These are phyloP conservation scores for Solanum appendiculatum DNA, from an alignment of 257 asterid genomes.

Conservation along the genomic window DNA sequence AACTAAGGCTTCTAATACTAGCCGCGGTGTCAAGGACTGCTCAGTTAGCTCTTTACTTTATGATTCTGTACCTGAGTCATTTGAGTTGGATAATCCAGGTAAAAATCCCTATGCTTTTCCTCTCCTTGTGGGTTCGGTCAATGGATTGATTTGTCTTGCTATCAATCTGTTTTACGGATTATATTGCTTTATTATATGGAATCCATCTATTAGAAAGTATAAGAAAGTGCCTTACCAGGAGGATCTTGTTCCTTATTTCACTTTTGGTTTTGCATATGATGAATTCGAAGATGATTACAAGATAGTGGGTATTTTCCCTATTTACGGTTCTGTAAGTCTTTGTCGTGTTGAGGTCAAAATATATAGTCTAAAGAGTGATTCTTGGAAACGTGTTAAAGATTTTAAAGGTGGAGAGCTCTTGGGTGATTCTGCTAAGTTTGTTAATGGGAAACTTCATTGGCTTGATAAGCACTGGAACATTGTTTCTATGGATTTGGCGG, in stretches of 20 bases:
- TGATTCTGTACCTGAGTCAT: not conserved
- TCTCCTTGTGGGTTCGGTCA: not conserved
- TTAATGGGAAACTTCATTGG: not conserved
- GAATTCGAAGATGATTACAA: not conserved
- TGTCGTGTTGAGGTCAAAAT: not conserved
- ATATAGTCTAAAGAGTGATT: not conserved
- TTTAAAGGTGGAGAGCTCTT: not conserved
- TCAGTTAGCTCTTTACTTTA: not conserved
- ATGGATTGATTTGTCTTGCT: not conserved
- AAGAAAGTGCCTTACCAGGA: slow-evolving; percentile 24
- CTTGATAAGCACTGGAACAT: not conserved
- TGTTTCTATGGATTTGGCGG: not conserved
- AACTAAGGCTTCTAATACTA: not conserved
- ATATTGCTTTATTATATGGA: slow-evolving; percentile 26
- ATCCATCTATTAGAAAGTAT: slow-evolving; percentile 31
- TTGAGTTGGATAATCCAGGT: not conserved
- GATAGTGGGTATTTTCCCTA: not conserved
- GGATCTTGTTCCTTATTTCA: not conserved
- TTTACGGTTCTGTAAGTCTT: not conserved
- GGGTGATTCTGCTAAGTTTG: not conserved
- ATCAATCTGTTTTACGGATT: slow-evolving; percentile 24
- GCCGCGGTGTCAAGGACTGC: not conserved
- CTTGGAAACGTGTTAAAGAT: not conserved
- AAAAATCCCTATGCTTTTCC: not conserved
- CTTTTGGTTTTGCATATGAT: slow-evolving; percentile 26